Conservation (phyloP, 352 stramenopile genomes). For the Phytophthora rubi region DNA sequence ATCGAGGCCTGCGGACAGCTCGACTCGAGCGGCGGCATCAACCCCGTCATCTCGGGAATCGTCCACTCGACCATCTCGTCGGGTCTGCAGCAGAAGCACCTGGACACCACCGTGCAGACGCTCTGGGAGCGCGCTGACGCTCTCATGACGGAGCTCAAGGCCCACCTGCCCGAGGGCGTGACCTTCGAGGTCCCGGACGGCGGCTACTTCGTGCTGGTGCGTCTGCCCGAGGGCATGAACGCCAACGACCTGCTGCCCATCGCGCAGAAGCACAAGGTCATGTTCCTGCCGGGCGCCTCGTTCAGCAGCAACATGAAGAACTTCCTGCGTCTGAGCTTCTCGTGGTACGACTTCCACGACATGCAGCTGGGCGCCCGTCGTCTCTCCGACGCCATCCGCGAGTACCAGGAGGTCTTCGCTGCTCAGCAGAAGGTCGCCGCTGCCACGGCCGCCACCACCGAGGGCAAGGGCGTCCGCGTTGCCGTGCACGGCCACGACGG, state of each 20-base stretch:
- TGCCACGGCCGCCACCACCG: conserved; percentile 10
- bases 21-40: conserved; percentile 93
- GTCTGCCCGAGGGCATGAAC: conserved; percentile 79
- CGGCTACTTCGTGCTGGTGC: conserved; percentile 91
- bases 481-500: conserved; percentile 67
- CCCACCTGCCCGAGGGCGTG: conserved; percentile 52
- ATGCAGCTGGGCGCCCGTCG: conserved; percentile 79
- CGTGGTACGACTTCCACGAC: conserved; percentile 86
- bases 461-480: conserved; percentile 53
- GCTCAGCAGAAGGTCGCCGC: conserved; percentile 34
- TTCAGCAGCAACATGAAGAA: conserved; percentile 90
- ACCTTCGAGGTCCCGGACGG: conserved; percentile 85
- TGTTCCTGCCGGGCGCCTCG: conserved; percentile 82
- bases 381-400: conserved; percentile 70
- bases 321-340: conserved; percentile 88
- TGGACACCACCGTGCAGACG: conserved; percentile 76
- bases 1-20: conserved; percentile 90
- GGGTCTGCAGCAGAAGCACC: conserved; percentile 75
- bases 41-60: conserved; percentile 92
- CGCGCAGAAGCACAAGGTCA: conserved; percentile 88
- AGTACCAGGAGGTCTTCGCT: conserved; percentile 60
- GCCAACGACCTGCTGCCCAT: conserved; percentile 76
- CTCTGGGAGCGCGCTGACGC: conserved; percentile 78
- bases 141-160: conserved; percentile 81
- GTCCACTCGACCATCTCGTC: conserved; percentile 76